These are phyloP conservation scores for Ascosphaera aggregata DNA, from an alignment of 2,329 filamentous ascomycete genomes.

Conservation along the genomic window DNA sequence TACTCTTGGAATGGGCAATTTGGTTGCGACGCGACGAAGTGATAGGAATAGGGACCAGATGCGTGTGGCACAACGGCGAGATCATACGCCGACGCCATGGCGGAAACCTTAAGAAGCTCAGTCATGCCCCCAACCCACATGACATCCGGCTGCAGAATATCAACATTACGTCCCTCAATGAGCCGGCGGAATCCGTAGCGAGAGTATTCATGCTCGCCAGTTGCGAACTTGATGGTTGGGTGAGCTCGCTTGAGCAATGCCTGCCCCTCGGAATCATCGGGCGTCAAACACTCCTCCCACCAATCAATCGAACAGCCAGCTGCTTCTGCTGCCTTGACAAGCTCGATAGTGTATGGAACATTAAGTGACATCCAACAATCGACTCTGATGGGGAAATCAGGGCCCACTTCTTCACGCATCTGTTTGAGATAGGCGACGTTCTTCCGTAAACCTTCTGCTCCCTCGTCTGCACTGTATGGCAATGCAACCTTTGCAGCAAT, in stretches of 20 bases:
- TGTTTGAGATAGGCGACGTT: slow-evolving; percentile 75
- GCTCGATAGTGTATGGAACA: slow-evolving; percentile 76
- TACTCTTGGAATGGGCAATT: slow-evolving; percentile 95
- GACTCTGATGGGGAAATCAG: slow-evolving; percentile 81
- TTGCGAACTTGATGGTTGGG: slow-evolving; percentile 80
- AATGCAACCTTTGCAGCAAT: slow-evolving; percentile 76
- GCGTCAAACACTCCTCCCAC: slow-evolving; percentile 88
- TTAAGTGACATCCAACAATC: slow-evolving; percentile 97
- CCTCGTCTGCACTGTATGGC: slow-evolving; percentile 76
- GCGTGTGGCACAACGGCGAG: slow-evolving; percentile 91
- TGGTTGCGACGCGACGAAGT: slow-evolving; percentile 82
- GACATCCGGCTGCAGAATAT: slow-evolving; percentile 87
- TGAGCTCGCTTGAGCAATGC: slow-evolving; percentile 76
- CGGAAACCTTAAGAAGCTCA: slow-evolving; percentile 69
- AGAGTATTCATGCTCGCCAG: slow-evolving; percentile 88
- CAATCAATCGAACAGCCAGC: slow-evolving; percentile 76
- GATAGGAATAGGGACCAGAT: slow-evolving; percentile 83
- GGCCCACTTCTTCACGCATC: slow-evolving; percentile 63
- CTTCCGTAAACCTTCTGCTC: slow-evolving; percentile 56
- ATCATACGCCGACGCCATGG: slow-evolving; percentile 80
- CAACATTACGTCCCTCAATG: slow-evolving; percentile 71
- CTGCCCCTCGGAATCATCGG: slow-evolving; percentile 82
- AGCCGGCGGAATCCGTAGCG: slow-evolving; percentile 88
- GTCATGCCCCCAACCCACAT: slow-evolving; percentile 96
- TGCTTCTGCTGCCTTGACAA: slow-evolving; percentile 60